phyloP scores from a whole-genome alignment of 1,284 basidiomycete genomes.

The Coniophora puteana region DNA sequence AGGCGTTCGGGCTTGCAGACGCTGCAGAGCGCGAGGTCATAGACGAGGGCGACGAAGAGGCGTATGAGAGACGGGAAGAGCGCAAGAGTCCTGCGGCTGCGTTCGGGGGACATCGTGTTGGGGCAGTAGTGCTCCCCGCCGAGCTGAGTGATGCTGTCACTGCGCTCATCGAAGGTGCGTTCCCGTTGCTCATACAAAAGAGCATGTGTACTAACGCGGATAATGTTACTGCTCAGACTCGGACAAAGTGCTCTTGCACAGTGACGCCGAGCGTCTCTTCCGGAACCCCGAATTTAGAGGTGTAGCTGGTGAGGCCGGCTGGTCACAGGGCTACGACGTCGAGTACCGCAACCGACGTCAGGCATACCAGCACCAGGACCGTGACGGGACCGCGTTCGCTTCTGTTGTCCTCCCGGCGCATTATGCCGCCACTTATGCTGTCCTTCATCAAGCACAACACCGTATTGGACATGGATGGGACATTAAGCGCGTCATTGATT shows the following conservation, averaged over 20 bases:
- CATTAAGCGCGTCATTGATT: constrained; percentile 62
- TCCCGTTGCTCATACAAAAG: constrained; percentile 7
- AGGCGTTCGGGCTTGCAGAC: constrained; percentile 36
- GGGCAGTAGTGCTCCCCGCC: constrained; percentile 64
- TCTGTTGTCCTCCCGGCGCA: constrained; percentile 73
- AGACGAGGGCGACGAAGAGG: constrained; percentile 23
- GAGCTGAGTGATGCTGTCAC: constrained; percentile 64
- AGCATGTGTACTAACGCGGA: constrained; percentile 11
- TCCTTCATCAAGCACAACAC: constrained; percentile 59
- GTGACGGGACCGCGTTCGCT: constrained; percentile 73
- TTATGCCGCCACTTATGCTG: constrained; percentile 67
- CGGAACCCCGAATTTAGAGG: constrained; percentile 30
- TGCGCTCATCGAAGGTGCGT: constrained; percentile 55
- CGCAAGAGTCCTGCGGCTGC: constrained; percentile 78
- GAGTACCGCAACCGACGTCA: constrained; percentile 59
- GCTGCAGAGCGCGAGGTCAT: too few relatives aligned
- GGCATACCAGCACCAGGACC: constrained; percentile 50
- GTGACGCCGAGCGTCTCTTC: constrained; percentile 71
- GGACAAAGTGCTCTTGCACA: constrained; percentile 60
- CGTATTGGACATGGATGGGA: constrained; percentile 58
- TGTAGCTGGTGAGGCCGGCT: constrained; percentile 31
- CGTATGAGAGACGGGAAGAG: constrained; percentile 32
- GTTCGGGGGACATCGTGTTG: constrained; percentile 72
- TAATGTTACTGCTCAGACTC: constrained; percentile 39
- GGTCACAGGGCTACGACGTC: constrained; percentile 52